A percentile compares a stretch with the other conserved stretches of the same genome.
Conservation (phyloP, 148 eudicot genomes). For the Drosera capensis region DNA sequence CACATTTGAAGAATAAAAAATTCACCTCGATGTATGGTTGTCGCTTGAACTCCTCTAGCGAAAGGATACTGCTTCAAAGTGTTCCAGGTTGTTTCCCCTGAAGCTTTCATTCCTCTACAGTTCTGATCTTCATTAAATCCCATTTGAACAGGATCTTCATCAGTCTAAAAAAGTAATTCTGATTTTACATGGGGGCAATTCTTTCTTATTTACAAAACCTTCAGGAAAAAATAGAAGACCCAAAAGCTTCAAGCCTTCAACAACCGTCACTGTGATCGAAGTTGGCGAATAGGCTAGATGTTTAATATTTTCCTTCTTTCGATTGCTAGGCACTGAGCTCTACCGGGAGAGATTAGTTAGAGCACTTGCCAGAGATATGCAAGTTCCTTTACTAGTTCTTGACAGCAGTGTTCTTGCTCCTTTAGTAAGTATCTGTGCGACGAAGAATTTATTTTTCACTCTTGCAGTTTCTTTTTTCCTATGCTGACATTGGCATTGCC, state of each 20-base stretch:
- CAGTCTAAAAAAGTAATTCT: too few relatives aligned
- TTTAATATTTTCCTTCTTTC: not conserved
- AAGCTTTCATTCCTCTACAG: too few relatives aligned
- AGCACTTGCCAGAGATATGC: constrained; percentile 77
- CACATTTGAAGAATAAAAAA: constrained; percentile 65
- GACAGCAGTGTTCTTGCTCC: constrained; percentile 90
- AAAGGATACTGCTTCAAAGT: constrained; percentile 88
- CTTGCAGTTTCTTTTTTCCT: not conserved
- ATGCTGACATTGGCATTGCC: not conserved
- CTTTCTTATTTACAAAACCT: too few relatives aligned
- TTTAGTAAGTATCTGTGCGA: constrained; percentile 39
- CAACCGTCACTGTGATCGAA: too few relatives aligned
- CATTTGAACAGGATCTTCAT: too few relatives aligned
- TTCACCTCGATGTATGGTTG: constrained; percentile 54
- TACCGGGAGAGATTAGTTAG: constrained; percentile 88
- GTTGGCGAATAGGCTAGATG: too few relatives aligned
- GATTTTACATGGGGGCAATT: too few relatives aligned
- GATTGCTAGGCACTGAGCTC: constrained; percentile 73
- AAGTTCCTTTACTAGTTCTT: constrained; percentile 82
- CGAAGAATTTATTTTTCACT: not conserved
- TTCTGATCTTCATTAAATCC: too few relatives aligned
- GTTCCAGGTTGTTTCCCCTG: constrained; percentile 60
- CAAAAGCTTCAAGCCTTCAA: too few relatives aligned
- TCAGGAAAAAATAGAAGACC: too few relatives aligned
- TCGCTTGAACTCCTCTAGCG: constrained; percentile 67